phyloP scores from a whole-genome alignment of 345 rosid species.

The Cardiospermum halicacabum region DNA sequence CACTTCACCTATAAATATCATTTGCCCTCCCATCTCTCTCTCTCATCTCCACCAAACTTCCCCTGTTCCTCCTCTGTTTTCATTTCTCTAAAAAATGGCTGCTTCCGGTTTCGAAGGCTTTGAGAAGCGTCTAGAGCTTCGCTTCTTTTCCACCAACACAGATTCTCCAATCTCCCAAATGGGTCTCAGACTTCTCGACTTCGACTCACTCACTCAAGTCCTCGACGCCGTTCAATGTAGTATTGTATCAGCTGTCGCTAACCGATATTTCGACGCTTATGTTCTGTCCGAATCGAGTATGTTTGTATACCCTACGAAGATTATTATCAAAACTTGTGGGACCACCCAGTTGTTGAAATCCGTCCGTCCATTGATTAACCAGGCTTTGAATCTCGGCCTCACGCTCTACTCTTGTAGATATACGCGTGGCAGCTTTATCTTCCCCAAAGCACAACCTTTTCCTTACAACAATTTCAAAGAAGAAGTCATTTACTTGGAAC shows the following conservation, averaged over 20 bases:
- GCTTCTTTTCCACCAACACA: constrained; percentile 62
- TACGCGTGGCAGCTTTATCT: constrained; percentile 91
- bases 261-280: constrained; percentile 78
- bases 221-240: constrained; percentile 84
- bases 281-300: constrained; percentile 95
- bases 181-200: constrained; percentile 78
- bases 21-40: constrained; percentile 25
- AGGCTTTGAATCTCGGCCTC: constrained; percentile 61
- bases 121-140: constrained; percentile 95
- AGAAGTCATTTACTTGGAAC: constrained; percentile 66
- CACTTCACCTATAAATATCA: constrained; percentile 28
- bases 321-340: constrained; percentile 98
- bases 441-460: constrained; percentile 80
- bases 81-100: constrained; percentile 44
- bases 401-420: constrained; percentile 55
- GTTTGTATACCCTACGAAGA: constrained; percentile 87
- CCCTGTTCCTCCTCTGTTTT: not conserved
- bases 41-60: constrained; percentile 21
- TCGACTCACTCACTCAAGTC: constrained; percentile 58
- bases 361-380: constrained; percentile 65
- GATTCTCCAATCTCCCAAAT: constrained; percentile 30
- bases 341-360: constrained; percentile 95
- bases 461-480: constrained; percentile 85
- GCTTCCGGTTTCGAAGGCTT: constrained; percentile 97
- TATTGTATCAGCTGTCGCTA: constrained; percentile 88